Base-by-base conservation (phyloP, 2,329 filamentous ascomycete genomes). In the Fusarium pilosicola region DNA sequence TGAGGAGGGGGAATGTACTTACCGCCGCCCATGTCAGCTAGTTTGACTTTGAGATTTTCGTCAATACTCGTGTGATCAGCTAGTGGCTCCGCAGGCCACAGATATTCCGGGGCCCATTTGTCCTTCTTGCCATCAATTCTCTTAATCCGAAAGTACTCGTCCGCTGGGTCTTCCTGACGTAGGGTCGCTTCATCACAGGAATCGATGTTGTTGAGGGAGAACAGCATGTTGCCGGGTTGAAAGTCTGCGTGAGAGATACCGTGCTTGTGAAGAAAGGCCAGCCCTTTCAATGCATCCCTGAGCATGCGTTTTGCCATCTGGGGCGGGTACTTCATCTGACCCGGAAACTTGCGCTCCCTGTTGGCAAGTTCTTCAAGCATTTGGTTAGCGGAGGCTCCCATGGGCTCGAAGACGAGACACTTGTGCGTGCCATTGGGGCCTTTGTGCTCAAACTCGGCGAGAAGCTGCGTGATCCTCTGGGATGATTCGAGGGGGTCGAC, bases 401-500 rank as follows among this genome's bases (percentile, higher is more conserved):
- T 80, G 4, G 77, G 70, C 36, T 82, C 76, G 18, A 79, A 79
- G 1, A 80, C 76, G 0, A 80, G 70, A 32, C 80, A 83, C 12
- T 70, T 71, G 51, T 83, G 81, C 0, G 39, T 69, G 5, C 81
- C 80, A 12, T 82, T 81, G 1, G 81, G 80, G 1, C 81, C 81
- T 0, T 58, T 8, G 42, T 80, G 78, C 2, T 77, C 63, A 38
- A 83, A 83, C 10, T 79, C 70, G 17, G 57, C 62, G 3, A 80
- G 20, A 3, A 81, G 52, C 22, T 64, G 66, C 39, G 83, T 79
- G 18, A 84, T 39, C 74, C 84, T 71, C 8, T 30, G 34, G 0
- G n/a, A 2, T 4, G 42, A 28, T 5, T 46, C 17, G 0, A 17
- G 1, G 3, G 34, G 34, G 7, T 17, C 38, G 0, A 22, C 18